A percentile compares a stretch with the other conserved stretches of the same genome.
These are phyloP conservation scores for Suillus discolor DNA, from an alignment of 768 basidiomycete species.

Conservation along the genomic window DNA sequence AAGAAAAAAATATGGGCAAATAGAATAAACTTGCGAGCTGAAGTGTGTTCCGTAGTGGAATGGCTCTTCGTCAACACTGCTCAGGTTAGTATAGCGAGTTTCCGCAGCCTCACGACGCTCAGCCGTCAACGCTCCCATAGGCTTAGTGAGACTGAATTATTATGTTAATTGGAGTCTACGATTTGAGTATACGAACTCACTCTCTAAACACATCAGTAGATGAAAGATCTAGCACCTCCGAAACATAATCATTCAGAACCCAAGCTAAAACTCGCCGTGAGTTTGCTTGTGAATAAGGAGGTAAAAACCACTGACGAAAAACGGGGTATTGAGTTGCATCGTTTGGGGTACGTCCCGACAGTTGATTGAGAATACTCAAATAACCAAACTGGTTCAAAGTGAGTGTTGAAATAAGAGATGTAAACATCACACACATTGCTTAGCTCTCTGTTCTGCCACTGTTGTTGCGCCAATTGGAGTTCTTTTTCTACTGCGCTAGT, in stretches of 20 bases:
- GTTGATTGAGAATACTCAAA: constrained; percentile 85
- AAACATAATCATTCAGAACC: constrained; percentile 86
- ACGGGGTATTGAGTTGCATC: constrained; percentile 96
- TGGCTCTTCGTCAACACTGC: constrained; percentile 82
- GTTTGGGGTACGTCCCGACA: constrained; percentile 90
- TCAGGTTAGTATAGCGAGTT: constrained; percentile 71
- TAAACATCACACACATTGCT: constrained; percentile 69
- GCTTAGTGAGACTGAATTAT: constrained; percentile 66
- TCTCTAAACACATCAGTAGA: constrained; percentile 69
- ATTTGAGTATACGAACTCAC: constrained; percentile 42
- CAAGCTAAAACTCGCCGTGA: constrained; percentile 58
- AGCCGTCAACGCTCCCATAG: constrained; percentile 88
- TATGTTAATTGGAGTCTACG: not conserved
- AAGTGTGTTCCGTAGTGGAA: constrained; percentile 97
- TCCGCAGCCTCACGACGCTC: constrained; percentile 75
- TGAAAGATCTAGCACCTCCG: constrained; percentile 63
- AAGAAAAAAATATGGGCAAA: not conserved
- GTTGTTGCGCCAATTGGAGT: constrained; percentile 68
- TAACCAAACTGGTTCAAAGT: constrained; percentile 71
- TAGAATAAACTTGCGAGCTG: constrained; percentile 51
- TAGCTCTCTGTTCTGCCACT: constrained; percentile 89
- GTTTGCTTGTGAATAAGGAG: not conserved
- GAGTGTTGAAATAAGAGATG: not conserved
- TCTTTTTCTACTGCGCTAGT: constrained; percentile 38
- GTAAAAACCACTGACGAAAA: constrained; percentile 58